These are phyloP conservation scores for Grigorovia humatica DNA, from an alignment of 805 yeast genomes.

Conservation along the genomic window DNA sequence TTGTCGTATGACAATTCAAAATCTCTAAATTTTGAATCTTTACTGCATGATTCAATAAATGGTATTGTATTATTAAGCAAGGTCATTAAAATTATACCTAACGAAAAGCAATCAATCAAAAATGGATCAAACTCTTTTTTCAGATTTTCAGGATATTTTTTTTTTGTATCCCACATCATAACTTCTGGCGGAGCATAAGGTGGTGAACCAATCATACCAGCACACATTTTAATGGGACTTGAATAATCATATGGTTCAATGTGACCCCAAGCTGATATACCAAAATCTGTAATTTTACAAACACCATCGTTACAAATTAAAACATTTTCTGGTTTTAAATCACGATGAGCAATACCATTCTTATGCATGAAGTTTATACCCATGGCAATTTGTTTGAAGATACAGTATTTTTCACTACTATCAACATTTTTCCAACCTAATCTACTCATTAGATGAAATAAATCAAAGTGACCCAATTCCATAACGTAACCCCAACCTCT, in stretches of 20 bases:
- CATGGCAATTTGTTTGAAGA: constrained; percentile 56
- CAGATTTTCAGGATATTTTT: constrained; percentile 25
- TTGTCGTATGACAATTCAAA: constrained; percentile 40
- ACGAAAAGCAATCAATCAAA: constrained; percentile 61
- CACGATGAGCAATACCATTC: constrained; percentile 59
- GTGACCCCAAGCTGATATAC: constrained; percentile 60
- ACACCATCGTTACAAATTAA: constrained; percentile 49
- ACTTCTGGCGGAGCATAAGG: constrained; percentile 79
- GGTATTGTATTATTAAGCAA: constrained; percentile 51
- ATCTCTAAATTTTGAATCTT: constrained; percentile 46
- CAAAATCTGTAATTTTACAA: constrained; percentile 65
- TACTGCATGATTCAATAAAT: constrained; percentile 39
- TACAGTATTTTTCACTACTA: constrained; percentile 46
- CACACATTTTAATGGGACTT: constrained; percentile 29
- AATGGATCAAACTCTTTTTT: constrained; percentile 47
- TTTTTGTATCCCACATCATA: constrained; percentile 32
- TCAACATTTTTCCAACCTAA: constrained; percentile 51
- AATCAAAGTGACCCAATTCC: constrained; percentile 58
- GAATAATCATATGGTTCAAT: constrained; percentile 39
- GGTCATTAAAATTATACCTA: constrained; percentile 59
- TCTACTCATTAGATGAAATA: constrained; percentile 43
- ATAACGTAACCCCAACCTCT: constrained; percentile 72
- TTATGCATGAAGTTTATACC: constrained; percentile 57
- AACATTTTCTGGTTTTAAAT: constrained; percentile 66
- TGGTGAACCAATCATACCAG: constrained; percentile 62